Conservation (phyloP, 805 yeast species). For the Candida methanosorbosa region DNA sequence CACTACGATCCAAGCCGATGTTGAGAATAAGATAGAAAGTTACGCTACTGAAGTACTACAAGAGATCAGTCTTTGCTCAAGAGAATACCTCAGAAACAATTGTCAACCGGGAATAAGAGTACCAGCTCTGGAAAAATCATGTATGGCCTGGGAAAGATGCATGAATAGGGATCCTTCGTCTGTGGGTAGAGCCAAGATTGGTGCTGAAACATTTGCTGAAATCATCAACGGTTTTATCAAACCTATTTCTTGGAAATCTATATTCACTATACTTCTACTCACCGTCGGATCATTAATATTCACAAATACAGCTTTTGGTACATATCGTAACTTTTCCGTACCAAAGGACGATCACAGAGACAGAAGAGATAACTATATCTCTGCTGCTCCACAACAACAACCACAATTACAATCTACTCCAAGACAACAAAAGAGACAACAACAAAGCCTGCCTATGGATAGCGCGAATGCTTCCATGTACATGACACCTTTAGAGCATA, state of each 20-base stretch:
- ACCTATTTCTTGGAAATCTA: conserved; percentile 63
- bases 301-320: conserved; percentile 43
- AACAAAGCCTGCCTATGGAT: too few species aligned
- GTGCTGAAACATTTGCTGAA: conserved; percentile 79
- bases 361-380: conserved; percentile 1
- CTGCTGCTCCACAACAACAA: neutral
- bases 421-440: neutral
- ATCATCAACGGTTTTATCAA: conserved; percentile 68
- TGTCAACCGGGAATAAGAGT: conserved; percentile 59
- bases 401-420: neutral
- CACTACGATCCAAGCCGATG: conserved; percentile 50
- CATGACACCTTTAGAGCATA: neutral
- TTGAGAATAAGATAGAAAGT: conserved; percentile 57
- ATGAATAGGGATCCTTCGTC: conserved; percentile 69
- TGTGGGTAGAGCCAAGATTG: conserved; percentile 50
- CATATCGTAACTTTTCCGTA: conserved; percentile 22
- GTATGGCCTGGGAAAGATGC: conserved; percentile 73
- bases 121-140: conserved; percentile 65
- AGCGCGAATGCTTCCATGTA: neutral
- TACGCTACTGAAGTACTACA: conserved; percentile 51
- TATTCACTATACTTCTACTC: conserved; percentile 37
- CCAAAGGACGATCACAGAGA: conserved; percentile 2
- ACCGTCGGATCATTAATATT: conserved; percentile 43
- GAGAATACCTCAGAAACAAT: conserved; percentile 61
- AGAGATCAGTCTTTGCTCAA: conserved; percentile 60